phyloP scores from a whole-genome alignment of 768 basidiomycete species.

The Coprinopsis sp. region DNA sequence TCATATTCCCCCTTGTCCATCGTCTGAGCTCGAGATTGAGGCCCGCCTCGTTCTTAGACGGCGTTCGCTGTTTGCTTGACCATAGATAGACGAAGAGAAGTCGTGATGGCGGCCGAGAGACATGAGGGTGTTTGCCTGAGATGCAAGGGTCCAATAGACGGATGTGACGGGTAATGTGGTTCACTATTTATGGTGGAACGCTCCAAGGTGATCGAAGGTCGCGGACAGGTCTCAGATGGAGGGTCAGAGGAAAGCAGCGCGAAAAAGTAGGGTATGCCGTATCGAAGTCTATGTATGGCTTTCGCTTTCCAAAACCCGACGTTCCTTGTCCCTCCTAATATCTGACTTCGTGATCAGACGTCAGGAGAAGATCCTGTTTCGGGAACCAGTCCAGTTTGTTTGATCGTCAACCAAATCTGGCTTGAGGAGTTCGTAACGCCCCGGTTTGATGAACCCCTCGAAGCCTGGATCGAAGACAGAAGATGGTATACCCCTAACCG shows the following conservation, averaged over 20 bases:
- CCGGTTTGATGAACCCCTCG: conserved; percentile 39
- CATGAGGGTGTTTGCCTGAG: not conserved
- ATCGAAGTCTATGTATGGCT: conserved; percentile 18
- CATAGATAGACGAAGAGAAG: conserved; percentile 5
- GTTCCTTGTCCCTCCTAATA: conserved; percentile 4
- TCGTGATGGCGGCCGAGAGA: not conserved
- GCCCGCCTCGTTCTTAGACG: conserved; percentile 31
- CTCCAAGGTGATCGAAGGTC: conserved; percentile 8
- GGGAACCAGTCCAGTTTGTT: conserved; percentile 34
- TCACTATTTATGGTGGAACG: too few relatives aligned
- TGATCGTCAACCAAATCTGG: conserved; percentile 41
- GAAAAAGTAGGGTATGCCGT: conserved; percentile 3
- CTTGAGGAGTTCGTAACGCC: conserved; percentile 38
- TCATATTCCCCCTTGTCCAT: conserved; percentile 40
- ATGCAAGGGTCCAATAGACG: not conserved
- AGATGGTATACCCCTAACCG: too few relatives aligned
- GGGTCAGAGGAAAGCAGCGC: conserved; percentile 4
- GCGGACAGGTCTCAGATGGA: conserved; percentile 9
- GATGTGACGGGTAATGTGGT: not conserved
- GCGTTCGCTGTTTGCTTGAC: not conserved
- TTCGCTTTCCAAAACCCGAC: not conserved
- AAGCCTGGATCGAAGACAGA: conserved; percentile 36
- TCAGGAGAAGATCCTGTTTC: conserved; percentile 34
- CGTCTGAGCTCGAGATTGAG: conserved; percentile 56
- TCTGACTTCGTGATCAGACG: too few relatives aligned